A percentile compares a stretch with the other conserved stretches of the same genome.
Evolutionary conservation across 2,329 filamentous ascomycete genomes (phyloP).

Genomic region (Phoma sp.): DNA sequence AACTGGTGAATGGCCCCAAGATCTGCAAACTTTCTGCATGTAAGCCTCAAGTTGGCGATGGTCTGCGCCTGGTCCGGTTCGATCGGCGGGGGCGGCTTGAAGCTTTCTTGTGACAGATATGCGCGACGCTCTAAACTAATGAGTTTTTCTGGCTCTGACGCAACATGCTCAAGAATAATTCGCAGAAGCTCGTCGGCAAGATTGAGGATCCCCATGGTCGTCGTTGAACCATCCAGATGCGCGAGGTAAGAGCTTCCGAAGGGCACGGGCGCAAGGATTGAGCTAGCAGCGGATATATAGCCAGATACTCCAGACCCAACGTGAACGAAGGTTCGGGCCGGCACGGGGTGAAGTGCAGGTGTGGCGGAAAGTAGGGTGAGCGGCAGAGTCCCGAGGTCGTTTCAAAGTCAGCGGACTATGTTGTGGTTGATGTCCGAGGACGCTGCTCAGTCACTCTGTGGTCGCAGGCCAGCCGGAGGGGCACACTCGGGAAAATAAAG

Average conservation of each 20-base stretch:
- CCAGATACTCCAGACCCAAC: conserved; percentile 6
- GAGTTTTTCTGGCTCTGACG: conserved; percentile 58
- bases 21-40: conserved; percentile 57
- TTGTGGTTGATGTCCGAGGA: conserved; percentile 32
- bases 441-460: conserved; percentile 28
- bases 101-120: conserved; percentile 60
- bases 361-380: conserved; percentile 31
- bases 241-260: conserved; percentile 9
- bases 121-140: conserved; percentile 57
- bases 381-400: conserved; percentile 25
- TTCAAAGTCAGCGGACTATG: conserved; percentile 27
- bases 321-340: conserved; percentile 29
- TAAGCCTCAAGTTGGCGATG: conserved; percentile 18
- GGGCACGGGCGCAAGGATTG: conserved; percentile 20
- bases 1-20: conserved; percentile 60
- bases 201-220: conserved; percentile 46
- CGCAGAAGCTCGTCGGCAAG: conserved; percentile 59
- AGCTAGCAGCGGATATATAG: conserved; percentile 30
- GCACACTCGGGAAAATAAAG: conserved; percentile 39
- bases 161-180: conserved; percentile 59
- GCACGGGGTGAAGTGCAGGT: conserved; percentile 29
- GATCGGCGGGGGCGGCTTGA: conserved; percentile 52
- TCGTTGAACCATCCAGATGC: conserved; percentile 34
- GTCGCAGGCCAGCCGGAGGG: conserved; percentile 35
- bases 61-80: conserved; percentile 52